Conservation (phyloP, 2,329 filamentous ascomycete genomes). For the Aspergillus japonicus region DNA sequence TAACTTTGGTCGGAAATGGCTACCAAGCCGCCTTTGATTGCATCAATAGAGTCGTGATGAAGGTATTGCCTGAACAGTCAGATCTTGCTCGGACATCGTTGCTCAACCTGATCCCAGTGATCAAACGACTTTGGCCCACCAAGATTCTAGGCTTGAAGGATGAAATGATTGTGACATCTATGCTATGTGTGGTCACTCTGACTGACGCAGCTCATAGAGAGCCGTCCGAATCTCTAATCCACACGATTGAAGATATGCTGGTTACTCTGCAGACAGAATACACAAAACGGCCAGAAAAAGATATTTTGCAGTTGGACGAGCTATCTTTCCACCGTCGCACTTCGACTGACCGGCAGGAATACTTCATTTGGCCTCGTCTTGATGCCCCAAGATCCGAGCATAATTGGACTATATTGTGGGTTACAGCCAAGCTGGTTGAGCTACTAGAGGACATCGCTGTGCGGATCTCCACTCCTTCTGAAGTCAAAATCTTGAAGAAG, state of each 20-base stretch:
- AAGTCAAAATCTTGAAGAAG: conserved; percentile 31
- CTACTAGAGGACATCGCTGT: conserved; percentile 31
- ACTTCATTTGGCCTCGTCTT: conserved; percentile 37
- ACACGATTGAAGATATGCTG: conserved; percentile 62
- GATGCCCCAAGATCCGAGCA: conserved; percentile 37
- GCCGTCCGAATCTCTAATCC: conserved; percentile 41
- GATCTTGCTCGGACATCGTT: conserved; percentile 61
- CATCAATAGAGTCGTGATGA: conserved; percentile 69
- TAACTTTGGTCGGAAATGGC: conserved; percentile 59
- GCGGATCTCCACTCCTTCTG: conserved; percentile 8
- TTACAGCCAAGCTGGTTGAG: conserved; percentile 42
- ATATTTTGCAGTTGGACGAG: conserved; percentile 76
- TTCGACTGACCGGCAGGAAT: conserved; percentile 35
- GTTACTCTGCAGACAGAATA: conserved; percentile 79
- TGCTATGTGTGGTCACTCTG: conserved; percentile 63
- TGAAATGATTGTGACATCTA: conserved; percentile 72
- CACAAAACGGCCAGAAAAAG: conserved; percentile 65
- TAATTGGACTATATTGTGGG: conserved; percentile 42
- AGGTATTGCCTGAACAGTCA: conserved; percentile 67
- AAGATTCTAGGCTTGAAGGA: conserved; percentile 67
- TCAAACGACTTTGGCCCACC: conserved; percentile 75
- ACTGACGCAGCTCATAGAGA: conserved; percentile 40
- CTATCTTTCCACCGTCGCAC: conserved; percentile 54
- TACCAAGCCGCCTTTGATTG: conserved; percentile 73
- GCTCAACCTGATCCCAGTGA: conserved; percentile 64